Evolutionary conservation across 768 basidiomycete genomes (phyloP).

Genomic region (Russula sp.): DNA sequence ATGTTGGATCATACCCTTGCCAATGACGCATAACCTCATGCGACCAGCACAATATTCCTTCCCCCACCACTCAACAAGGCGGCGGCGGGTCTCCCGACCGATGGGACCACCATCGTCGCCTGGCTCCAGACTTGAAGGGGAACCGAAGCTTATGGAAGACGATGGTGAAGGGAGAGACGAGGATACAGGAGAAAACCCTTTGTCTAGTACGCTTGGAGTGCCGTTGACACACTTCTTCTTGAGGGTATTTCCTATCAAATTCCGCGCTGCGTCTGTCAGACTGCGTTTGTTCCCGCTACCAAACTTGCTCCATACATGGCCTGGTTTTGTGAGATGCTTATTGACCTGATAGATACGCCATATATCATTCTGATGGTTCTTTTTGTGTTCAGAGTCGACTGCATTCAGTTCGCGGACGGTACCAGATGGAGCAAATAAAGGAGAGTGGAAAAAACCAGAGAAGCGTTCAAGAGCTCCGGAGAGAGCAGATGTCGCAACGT

Average conservation of each 20-base stretch:
- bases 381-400: slow-evolving; percentile 95
- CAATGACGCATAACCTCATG: slow-evolving; percentile 76
- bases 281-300: slow-evolving; percentile 81
- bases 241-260: slow-evolving; percentile 46
- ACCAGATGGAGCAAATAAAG: slow-evolving; percentile 80
- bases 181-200: slow-evolving; percentile 27
- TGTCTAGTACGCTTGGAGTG: slow-evolving; percentile 30
- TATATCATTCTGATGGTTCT: slow-evolving; percentile 84
- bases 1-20: slow-evolving; percentile 50
- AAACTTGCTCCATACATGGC: slow-evolving; percentile 88
- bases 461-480: slow-evolving; percentile 70
- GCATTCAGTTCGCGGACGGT: slow-evolving; percentile 89
- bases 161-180: slow-evolving; percentile 54
- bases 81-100: slow-evolving; percentile 73
- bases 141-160: slow-evolving; percentile 48
- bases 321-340: slow-evolving; percentile 73
- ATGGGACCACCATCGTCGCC: slow-evolving; percentile 57
- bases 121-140: slow-evolving; percentile 49
- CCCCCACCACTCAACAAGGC: slow-evolving; percentile 81
- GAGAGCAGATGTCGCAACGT: slow-evolving; percentile 57
- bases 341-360: slow-evolving; percentile 96
- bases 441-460: slow-evolving; percentile 87
- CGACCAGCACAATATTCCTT: slow-evolving; percentile 76
- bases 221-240: slow-evolving; percentile 27
- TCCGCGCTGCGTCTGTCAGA: slow-evolving; percentile 55